Conservation (phyloP, 108 stramenopile species). For the Conticribra guillardii region DNA sequence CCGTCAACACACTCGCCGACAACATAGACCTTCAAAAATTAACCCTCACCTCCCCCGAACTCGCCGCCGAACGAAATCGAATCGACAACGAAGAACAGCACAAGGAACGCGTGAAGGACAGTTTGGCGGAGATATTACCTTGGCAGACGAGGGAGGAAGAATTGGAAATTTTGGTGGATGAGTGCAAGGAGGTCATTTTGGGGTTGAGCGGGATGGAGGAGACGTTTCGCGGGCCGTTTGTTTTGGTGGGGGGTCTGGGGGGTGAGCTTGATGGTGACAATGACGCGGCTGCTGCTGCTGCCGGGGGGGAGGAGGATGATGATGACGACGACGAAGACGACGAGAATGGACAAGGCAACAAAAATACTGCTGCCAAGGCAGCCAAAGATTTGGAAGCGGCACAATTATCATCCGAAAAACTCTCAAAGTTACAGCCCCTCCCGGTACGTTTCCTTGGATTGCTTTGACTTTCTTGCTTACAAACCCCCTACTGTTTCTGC, state of each 20-base stretch:
- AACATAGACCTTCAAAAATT: slow-evolving; percentile 51
- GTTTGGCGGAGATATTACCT: slow-evolving; percentile 67
- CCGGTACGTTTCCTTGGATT: too few relatives aligned
- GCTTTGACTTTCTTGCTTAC: too few relatives aligned
- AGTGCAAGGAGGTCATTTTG: slow-evolving; percentile 86
- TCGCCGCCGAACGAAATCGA: slow-evolving; percentile 67
- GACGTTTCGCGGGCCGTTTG: slow-evolving; percentile 84
- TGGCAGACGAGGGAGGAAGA: slow-evolving; percentile 88
- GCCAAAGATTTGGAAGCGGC: slow-evolving; percentile 46
- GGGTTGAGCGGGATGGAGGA: slow-evolving; percentile 59
- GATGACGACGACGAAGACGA: slow-evolving; percentile 50
- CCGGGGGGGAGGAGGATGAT: slow-evolving; percentile 34
- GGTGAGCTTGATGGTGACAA: slow-evolving; percentile 31
- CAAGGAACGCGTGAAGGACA: slow-evolving; percentile 71
- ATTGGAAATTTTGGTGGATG: slow-evolving; percentile 88
- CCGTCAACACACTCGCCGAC: slow-evolving; percentile 55
- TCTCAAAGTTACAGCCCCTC: slow-evolving; percentile 75
- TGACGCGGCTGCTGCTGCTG: slow-evolving; percentile 33
- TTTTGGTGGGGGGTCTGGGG: slow-evolving; percentile 55
- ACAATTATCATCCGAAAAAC: slow-evolving; percentile 59
- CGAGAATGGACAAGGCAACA: slow-evolving; percentile 43
- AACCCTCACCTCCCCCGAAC: slow-evolving; percentile 78
- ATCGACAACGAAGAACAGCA: slow-evolving; percentile 69
- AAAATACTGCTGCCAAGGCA: slow-evolving; percentile 24
- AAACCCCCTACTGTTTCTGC: too few relatives aligned